Percentiles rank a stretch among this genome's conserved stretches.
Evolutionary conservation across 2,329 filamentous ascomycete genomes (phyloP).

Genomic region (Diplocarpon rosae): DNA sequence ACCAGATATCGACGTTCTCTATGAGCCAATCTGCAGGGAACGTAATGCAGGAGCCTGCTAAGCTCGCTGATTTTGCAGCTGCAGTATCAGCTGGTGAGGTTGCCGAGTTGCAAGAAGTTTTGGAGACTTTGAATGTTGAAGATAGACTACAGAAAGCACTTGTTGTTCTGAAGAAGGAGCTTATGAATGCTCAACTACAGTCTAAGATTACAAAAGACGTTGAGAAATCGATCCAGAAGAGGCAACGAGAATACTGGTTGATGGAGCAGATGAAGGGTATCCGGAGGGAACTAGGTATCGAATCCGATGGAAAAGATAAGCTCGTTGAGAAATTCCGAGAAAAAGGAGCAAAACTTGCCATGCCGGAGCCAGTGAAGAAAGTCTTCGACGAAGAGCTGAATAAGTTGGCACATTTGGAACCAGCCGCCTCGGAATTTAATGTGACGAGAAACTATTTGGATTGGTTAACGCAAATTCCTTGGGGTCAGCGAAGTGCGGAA

Average conservation of each 20-base stretch:
- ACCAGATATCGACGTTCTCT: conserved; percentile 94
- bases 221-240: conserved; percentile 92
- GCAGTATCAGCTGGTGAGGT: conserved; percentile 93
- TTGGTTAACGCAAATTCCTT: conserved; percentile 96
- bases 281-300: conserved; percentile 84
- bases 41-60: conserved; percentile 86
- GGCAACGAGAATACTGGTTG: conserved; percentile 94
- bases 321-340: conserved; percentile 95
- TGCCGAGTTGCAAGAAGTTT: conserved; percentile 81
- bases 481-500: conserved; percentile 89
- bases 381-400: conserved; percentile 98
- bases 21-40: conserved; percentile 93
- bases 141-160: conserved; percentile 86
- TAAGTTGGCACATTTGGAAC: conserved; percentile 90
- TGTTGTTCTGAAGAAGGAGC: conserved; percentile 89
- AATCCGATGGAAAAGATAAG: conserved; percentile 97
- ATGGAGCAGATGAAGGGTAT: conserved; percentile 99
- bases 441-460: conserved; percentile 97
- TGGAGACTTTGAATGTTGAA: conserved; percentile 83
- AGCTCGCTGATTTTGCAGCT: conserved; percentile 92
- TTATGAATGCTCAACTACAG: conserved; percentile 95
- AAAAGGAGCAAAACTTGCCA: conserved; percentile 83
- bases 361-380: conserved; percentile 94
- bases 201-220: conserved; percentile 98
- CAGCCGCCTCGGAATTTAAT: conserved; percentile 95